Evolutionary conservation across 2,329 filamentous ascomycete species (phyloP), one percentile per base, ranked within the genome.

Genomic region (Venturiaceae sp.): DNA sequence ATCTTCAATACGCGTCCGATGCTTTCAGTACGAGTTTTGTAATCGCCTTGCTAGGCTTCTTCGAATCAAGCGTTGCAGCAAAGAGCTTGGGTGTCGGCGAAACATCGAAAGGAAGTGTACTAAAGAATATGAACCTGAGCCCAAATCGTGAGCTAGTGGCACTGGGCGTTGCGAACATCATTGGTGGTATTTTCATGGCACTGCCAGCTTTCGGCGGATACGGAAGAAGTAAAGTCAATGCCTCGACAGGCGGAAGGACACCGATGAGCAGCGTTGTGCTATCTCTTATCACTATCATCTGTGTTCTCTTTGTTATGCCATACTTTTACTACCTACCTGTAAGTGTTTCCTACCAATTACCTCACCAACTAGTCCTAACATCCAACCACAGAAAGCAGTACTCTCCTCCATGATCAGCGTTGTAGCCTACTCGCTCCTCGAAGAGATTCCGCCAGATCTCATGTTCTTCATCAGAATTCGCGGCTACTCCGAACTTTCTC

Each of bases 281-380:
- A 58, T 91, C 88, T 61, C 63, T 92, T 44, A 88, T 97, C 65
- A 90, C 92, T 0, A 75, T 96, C 23, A 73, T 95, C 53, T 90
- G 86, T 67, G 86, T 95, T 52, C 68, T 90, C 41, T 94, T 90
- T 67, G 76, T 97, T 50, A 75, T 97, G 30, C 92, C 92, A 0
- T 95, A 91, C 70, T 92, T 99, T 66, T 95, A 95, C 75, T 97
- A 91, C 69, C 81, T 99, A 52, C 94, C 94, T n/a, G 90, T 94
- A 75, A 74, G 89, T 80, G 5, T 32, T 47, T 2, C 21, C 32
- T 21, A 19, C 37, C n/a, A 14, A 36, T 50, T 16, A 4, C 44
- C 16, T 14, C 26, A 5, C 16, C 21, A 32, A 28, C 41, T 26
- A 11, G 39, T 26, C 23, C 44, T 62, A 56, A 65, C 47, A 21